phyloP scores from a whole-genome alignment of 768 basidiomycete species.

The Tubosaeta sp. region DNA sequence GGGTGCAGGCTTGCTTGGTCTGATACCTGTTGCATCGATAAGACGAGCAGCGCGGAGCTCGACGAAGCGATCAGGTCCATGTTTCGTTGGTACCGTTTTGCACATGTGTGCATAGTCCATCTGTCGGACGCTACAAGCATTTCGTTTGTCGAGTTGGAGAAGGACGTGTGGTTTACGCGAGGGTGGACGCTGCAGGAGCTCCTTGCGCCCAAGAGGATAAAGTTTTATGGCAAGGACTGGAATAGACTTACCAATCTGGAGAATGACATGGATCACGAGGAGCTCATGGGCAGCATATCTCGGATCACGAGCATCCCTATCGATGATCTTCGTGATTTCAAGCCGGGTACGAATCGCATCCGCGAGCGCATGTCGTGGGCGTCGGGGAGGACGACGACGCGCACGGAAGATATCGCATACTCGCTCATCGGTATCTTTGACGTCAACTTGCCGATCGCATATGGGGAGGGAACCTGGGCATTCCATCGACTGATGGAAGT shows the following conservation, averaged over 20 bases:
- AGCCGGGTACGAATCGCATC: constrained; percentile 12
- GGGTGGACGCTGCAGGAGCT: constrained; percentile 15
- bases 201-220: constrained; percentile 8
- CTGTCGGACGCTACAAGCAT: constrained; percentile 5
- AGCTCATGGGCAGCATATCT: constrained; percentile 1
- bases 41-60: constrained; percentile 13
- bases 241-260: background rate
- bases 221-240: constrained; percentile 11
- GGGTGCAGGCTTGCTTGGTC: constrained; percentile 15
- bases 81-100: constrained; percentile 15
- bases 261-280: constrained; percentile 6
- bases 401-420: constrained; percentile 23
- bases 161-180: constrained; percentile 12
- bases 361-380: constrained; percentile 20
- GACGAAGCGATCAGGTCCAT: constrained; percentile 17
- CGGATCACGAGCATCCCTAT: constrained; percentile 10
- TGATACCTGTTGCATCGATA: constrained; percentile 15
- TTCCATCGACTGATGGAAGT: constrained; percentile 25
- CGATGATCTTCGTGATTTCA: constrained; percentile 5
- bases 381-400: constrained; percentile 22
- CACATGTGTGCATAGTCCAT: constrained; percentile 13
- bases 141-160: background rate
- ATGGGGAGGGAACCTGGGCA: constrained; percentile 18
- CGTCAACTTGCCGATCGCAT: constrained; percentile 15
- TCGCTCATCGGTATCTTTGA: constrained; percentile 25